Evolutionary conservation across 768 basidiomycete species (phyloP), one percentile per base, ranked within the genome.

Genomic region (Podaxis mareebaensis): DNA sequence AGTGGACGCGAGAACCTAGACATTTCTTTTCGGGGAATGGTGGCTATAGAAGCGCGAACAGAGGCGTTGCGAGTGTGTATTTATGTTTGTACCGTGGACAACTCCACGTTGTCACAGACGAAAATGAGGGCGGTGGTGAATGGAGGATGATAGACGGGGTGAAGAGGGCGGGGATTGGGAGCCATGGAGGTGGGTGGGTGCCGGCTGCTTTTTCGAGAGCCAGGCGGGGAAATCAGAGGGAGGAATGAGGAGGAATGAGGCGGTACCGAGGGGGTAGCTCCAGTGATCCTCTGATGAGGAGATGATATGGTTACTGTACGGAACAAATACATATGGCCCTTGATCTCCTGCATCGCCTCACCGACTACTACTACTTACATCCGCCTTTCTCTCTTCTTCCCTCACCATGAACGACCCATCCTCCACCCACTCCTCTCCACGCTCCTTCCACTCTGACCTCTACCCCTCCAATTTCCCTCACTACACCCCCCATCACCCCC

Each of bases 341-440:
- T 73, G 52, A 65, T 72, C 61, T 20, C 30, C 28, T 52, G 48
- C 38, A 51, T 60, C 33, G 38, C 56, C 56, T 58, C 56, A 46
- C 38, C 24, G n/a, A 22, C 20, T 6, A 8, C 28, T 11, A 26
- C 36, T 60, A 39, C 38, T 49, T 51, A 48, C 46, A 59, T 36
- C 46, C 58, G 28, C 58, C 33, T 10, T 22, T 53, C 51, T n/a
- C 39, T 53, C 36, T 8, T n/a, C 22, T 46, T 11, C 22, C 46
- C 8, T 26, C 57, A 51, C 13, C 59, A 60, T 60, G 59, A 20
- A 60, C 7, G 74, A 73, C 58, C 76, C 74, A 3, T 75, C 76
- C 22, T 79, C 77, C 1, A 75, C 76, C 2, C 74, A 75, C 64
- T 74, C 73, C 17, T 74, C 74, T 12, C 72, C 75, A 11, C 73